Base-by-base conservation (phyloP, 1,284 basidiomycete species). In the Athelia sp. region DNA sequence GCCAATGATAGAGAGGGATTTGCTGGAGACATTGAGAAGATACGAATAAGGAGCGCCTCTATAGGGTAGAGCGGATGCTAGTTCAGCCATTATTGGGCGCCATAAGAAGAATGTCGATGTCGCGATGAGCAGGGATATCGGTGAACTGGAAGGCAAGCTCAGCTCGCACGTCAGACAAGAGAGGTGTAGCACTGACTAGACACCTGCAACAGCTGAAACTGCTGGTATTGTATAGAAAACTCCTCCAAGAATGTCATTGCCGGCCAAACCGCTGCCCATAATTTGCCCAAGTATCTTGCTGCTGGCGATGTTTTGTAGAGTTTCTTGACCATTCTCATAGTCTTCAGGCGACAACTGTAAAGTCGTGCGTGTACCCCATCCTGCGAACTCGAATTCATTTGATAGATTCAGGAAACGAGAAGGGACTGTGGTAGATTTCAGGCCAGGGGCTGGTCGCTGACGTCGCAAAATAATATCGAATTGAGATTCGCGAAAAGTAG, bases 191-290 rank as follows among this genome's bases (percentile, higher is more conserved):
- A 64, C 78, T 50, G 54, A 81, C 80, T 79, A 84, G 32, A 82
- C 69, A 32, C 79, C 75, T 6, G 78, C 73, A 14, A 78, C 75
- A 0, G 72, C 75, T 17, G 83, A 74, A 1, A 87, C 79, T 1
- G 77, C 78, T 13, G 86, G 86, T 34, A 88, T 67, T 1, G 84
- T 76, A 55, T 88, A 88, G 55, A 87, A 87, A 1, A 87, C 78
- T 47, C 82, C 77, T 23, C 86, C 84, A 14, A 84, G 69, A 2
- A 88, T 73, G 8, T 78, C 85, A 54, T 85, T 86, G 4, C 84
- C 86, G 8, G 82, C 79, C 6, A 87, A 65, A 0, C 82, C 79
- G 56, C 76, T 79, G 0, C 78, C 82, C 6, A 73, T 70, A 52
- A 76, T 79, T 54, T 79, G 78, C 0, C 81, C 82, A 14, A 84